A percentile compares a stretch with the other conserved stretches of the same genome.
Conservation (phyloP, 2,329 filamentous ascomycete genomes). For the Fonsecaea nubica region DNA sequence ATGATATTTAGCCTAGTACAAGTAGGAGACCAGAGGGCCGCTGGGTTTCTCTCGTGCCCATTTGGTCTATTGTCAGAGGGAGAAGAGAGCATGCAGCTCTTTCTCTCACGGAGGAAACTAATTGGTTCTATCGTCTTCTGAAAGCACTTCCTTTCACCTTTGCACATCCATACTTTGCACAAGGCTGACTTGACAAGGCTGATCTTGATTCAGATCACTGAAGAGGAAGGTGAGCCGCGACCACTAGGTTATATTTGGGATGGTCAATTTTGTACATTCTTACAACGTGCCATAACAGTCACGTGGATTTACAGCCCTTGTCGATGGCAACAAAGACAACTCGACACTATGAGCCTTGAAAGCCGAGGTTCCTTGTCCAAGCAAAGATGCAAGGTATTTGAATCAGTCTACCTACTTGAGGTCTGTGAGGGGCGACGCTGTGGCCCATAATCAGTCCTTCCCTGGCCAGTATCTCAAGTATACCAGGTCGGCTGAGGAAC, state of each 20-base stretch:
- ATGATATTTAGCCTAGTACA: conserved; percentile 18
- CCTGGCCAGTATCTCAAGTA: conserved; percentile 50
- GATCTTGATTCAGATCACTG: neutral
- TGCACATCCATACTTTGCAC: neutral
- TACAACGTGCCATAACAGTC: neutral
- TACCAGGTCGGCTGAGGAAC: conserved; percentile 67
- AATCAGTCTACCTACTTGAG: too few species aligned
- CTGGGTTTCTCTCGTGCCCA: neutral
- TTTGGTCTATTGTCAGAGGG: neutral
- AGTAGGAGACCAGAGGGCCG: conserved; percentile 2
- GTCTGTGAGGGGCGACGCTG: too few species aligned
- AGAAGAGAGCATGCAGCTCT: neutral
- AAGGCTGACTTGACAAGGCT: neutral
- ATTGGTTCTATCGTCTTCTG: conserved; percentile 13
- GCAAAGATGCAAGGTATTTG: too few species aligned
- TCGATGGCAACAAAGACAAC: too few species aligned
- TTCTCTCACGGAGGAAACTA: conserved; percentile 16
- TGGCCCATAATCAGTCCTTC: too few species aligned
- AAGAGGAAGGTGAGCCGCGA: neutral
- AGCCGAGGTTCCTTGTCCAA: too few species aligned
- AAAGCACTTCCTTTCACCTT: neutral
- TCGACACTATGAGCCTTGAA: too few species aligned
- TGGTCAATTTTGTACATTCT: neutral
- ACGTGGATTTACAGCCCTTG: neutral
- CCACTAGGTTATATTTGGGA: neutral